These are phyloP conservation scores for Dictyostelium discoideum DNA, from an alignment of 78 protist species.

Conservation along the genomic window DNA sequence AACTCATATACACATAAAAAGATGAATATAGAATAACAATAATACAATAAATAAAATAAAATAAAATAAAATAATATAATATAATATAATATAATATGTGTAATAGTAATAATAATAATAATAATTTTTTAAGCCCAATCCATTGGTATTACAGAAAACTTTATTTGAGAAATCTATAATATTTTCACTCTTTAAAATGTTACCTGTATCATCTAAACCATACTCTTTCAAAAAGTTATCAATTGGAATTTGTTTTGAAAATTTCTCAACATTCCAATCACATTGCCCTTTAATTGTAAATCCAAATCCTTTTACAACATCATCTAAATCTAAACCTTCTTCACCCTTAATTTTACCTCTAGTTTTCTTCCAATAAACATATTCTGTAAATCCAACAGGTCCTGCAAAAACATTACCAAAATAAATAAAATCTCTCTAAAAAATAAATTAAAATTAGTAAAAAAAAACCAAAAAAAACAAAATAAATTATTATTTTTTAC, in stretches of 20 bases:
- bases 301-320: slow-evolving; percentile 52
- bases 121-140: too few relatives aligned
- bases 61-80: too few relatives aligned
- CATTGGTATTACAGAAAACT: slow-evolving; percentile 64
- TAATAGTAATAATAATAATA: too few relatives aligned
- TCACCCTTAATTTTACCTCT: not conserved
- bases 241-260: slow-evolving; percentile 69
- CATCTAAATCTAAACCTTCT: not conserved
- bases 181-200: slow-evolving; percentile 77
- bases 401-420: slow-evolving; percentile 91
- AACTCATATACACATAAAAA: too few relatives aligned
- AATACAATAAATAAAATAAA: too few relatives aligned
- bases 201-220: slow-evolving; percentile 84
- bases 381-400: slow-evolving; percentile 96
- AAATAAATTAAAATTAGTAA: not conserved
- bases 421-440: slow-evolving; percentile 14
- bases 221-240: slow-evolving; percentile 82
- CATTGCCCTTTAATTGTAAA: slow-evolving; percentile 85
- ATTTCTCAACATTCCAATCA: slow-evolving; percentile 85
- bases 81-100: too few relatives aligned
- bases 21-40: not conserved
- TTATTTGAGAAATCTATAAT: slow-evolving; percentile 54
- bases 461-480: too few relatives aligned
- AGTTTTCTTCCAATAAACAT: slow-evolving; percentile 84
- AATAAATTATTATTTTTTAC: not conserved